Evolutionary conservation across 805 yeast species (phyloP).

Genomic region (Metschnikowia continentalis): DNA sequence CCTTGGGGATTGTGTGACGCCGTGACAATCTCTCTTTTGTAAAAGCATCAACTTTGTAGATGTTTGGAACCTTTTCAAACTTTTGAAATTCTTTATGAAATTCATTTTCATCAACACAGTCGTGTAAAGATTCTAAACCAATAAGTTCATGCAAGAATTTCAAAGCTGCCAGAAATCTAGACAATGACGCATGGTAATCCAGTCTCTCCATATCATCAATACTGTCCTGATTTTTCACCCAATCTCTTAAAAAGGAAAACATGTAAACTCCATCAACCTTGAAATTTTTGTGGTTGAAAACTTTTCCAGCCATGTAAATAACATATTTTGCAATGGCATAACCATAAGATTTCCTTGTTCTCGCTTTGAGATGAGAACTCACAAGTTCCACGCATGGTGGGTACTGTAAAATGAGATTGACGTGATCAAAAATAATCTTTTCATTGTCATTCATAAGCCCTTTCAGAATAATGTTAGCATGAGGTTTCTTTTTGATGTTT

Average conservation of each 20-base stretch:
- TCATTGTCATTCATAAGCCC: background rate
- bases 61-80: no score
- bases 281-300: background rate
- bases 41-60: no score
- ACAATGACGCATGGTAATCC: background rate
- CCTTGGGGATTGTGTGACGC: no score
- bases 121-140: no score
- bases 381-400: background rate
- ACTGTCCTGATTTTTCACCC: background rate
- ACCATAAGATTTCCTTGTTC: background rate
- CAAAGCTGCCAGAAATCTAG: background rate
- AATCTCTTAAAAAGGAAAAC: background rate
- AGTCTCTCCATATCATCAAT: background rate
- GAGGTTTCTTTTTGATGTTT: background rate
- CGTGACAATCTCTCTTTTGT: no score
- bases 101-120: no score
- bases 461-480: background rate
- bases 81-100: no score
- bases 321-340: background rate
- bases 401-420: background rate
- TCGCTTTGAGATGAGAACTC: background rate
- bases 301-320: background rate
- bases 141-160: no score
- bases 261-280: background rate
- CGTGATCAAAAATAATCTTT: background rate